Conservation (phyloP, 257 asterid species). For the Scutellaria galericulata region DNA sequence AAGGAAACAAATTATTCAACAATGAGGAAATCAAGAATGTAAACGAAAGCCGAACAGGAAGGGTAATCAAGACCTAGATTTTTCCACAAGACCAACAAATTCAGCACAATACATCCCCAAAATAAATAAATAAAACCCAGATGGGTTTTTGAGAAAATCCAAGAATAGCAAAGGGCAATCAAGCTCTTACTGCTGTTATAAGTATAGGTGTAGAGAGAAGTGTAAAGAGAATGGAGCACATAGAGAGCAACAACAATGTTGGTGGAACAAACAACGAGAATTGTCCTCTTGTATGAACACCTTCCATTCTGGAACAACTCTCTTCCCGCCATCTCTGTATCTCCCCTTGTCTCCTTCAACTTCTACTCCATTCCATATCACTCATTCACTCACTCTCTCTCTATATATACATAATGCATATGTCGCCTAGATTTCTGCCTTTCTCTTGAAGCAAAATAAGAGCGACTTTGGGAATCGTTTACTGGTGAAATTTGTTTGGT, state of each 20-base stretch:
- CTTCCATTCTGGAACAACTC: conserved; percentile 67
- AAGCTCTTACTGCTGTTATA: conserved; percentile 51
- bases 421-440: neutral
- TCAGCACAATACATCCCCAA: too few species aligned
- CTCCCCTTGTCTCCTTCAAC: conserved; percentile 39
- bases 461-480: conserved; percentile 25
- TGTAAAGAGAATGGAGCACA: conserved; percentile 77
- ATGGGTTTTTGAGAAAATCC: conserved; percentile 13
- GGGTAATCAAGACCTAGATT: too few species aligned
- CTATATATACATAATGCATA: neutral
- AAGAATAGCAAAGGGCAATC: conserved; percentile 15
- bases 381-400: conserved; percentile 37
- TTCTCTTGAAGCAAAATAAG: neutral
- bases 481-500: conserved; percentile 14
- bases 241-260: conserved; percentile 77
- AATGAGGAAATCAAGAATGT: too few species aligned
- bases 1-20: too few species aligned
- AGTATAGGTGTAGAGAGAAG: conserved; percentile 72
- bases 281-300: conserved; percentile 80
- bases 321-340: conserved; percentile 71
- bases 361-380: conserved; percentile 56
- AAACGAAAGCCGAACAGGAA: too few species aligned
- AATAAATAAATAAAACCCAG: too few species aligned
- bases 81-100: too few species aligned
- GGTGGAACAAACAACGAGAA: conserved; percentile 65